Evolutionary conservation across 768 basidiomycete genomes (phyloP), one percentile per base, ranked within the genome.

Genomic region (Lentinus brumalis): DNA sequence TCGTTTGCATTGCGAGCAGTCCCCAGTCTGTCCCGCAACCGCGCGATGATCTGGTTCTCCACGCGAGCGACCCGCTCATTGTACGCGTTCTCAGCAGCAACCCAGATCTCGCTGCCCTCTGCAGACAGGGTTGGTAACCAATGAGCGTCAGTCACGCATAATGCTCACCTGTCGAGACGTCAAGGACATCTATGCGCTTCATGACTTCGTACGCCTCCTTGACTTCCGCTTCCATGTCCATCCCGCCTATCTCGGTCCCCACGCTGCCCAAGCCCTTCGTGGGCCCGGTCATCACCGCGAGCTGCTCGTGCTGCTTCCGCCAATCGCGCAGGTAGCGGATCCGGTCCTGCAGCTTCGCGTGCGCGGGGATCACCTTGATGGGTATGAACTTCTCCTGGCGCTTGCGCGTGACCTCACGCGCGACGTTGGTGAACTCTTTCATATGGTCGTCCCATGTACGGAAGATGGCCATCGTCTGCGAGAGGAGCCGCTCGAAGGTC

Each of bases 91-190:
- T 98, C 97, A 2, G 96, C 96, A 0, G 94, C 87, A 32, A 96
- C 89, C 96, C 96, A 98, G 53, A 98, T 96, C 74, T 98, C 94
- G 15, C 93, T 95, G 3, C 97, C 96, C 80, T 96, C 96, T 94
- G 68, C 38, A 45, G 50, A n/a, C 26, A 3, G 31, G 6, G 50
- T 50, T 50, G 66, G 47, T 49, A 57, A 44, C 3, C 14, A 35
- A 16, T 15, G 5, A 10, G 26, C 44, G 38, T 21, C 15, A 35
- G 32, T 11, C 5, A 5, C 39, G 35, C 21, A 7, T 26, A 5
- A 15, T 21, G 76, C 88, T 71, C 69, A 93, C 93, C 94, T 53
- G 88, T 81, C 42, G 94, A 93, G 6, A 98, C 94, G 73, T 99
- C 97, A 56, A 99, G 78, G 4, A 97, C 94, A 69, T 98, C 95